phyloP scores from a whole-genome alignment of 768 basidiomycete species.

The Pilatotrama ljubarskyi region DNA sequence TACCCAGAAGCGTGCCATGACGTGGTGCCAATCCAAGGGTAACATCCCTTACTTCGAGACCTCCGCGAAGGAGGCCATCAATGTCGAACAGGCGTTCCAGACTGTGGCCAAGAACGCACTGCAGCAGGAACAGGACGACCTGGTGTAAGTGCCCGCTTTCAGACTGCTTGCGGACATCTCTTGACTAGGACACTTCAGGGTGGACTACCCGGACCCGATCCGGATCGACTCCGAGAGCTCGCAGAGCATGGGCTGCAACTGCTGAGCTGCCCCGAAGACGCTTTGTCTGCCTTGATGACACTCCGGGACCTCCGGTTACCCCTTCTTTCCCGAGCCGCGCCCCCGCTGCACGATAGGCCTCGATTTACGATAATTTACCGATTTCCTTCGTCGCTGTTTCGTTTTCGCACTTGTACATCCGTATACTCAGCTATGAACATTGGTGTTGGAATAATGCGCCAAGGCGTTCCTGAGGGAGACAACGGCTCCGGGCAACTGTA shows the following conservation, averaged over 20 bases:
- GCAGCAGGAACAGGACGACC: constrained; percentile 95
- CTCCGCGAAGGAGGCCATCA: constrained; percentile 99
- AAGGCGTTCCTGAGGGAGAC: not conserved
- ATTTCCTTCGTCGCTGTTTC: constrained; percentile 17
- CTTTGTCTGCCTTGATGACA: constrained; percentile 12
- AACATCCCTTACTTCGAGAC: constrained; percentile 99
- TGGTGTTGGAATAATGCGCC: constrained; percentile 19
- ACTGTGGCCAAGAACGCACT: constrained; percentile 99
- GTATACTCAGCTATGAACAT: constrained; percentile 25
- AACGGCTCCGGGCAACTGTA: not conserved
- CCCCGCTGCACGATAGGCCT: constrained; percentile 4
- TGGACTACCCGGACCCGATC: constrained; percentile 99
- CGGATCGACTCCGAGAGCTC: constrained; percentile 91
- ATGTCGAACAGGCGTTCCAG: constrained; percentile 99
- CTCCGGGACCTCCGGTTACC: constrained; percentile 24
- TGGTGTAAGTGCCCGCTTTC: constrained; percentile 60
- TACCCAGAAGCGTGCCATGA: constrained; percentile 99
- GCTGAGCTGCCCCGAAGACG: constrained; percentile 43
- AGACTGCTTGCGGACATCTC: constrained; percentile 6
- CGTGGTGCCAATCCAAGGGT: constrained; percentile 99
- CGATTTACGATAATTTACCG: constrained; percentile 23
- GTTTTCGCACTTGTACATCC: constrained; percentile 24
- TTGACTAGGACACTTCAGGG: constrained; percentile 51
- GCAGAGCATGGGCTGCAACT: constrained; percentile 91
- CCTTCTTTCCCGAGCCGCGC: constrained; percentile 19